Percentiles rank a stretch among this genome's conserved stretches.
These are phyloP conservation scores for Penicillium sclerotigenum DNA, from an alignment of 2,329 filamentous ascomycete genomes.

Conservation along the genomic window DNA sequence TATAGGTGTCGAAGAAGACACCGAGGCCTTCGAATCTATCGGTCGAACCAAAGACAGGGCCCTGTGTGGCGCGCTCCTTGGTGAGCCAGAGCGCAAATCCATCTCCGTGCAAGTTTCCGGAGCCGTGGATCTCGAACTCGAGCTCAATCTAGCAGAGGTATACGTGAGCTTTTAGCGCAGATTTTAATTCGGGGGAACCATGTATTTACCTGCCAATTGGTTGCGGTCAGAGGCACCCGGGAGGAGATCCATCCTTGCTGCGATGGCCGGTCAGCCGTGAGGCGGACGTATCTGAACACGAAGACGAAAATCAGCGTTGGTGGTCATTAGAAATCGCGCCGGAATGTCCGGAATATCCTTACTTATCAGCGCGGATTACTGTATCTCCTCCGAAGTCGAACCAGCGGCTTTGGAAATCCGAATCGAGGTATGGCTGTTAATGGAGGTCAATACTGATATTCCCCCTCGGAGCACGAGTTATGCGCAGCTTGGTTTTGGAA, in stretches of 20 bases:
- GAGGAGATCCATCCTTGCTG: slow-evolving; percentile 93
- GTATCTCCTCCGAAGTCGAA: slow-evolving; percentile 98
- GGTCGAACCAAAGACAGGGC: slow-evolving; percentile 80
- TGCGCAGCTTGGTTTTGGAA: slow-evolving; percentile 3
- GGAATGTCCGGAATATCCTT: slow-evolving; percentile 1
- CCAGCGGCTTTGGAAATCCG: slow-evolving; percentile 97
- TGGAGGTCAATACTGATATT: slow-evolving; percentile 17
- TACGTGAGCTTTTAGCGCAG: not conserved
- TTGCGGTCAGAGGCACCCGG: slow-evolving; percentile 88
- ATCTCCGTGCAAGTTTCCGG: slow-evolving; percentile 87
- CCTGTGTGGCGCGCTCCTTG: slow-evolving; percentile 77
- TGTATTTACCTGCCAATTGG: slow-evolving; percentile 79
- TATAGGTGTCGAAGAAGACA: slow-evolving; percentile 97
- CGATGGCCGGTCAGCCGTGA: slow-evolving; percentile 85
- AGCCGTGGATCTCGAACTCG: slow-evolving; percentile 90
- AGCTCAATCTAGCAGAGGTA: slow-evolving; percentile 64
- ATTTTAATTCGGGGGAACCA: not conserved
- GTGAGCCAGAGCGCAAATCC: slow-evolving; percentile 98
- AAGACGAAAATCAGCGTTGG: not conserved
- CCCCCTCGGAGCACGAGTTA: slow-evolving; percentile 2
- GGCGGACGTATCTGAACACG: slow-evolving; percentile 72
- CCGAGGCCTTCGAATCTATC: slow-evolving; percentile 93
- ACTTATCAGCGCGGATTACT: slow-evolving; percentile 69
- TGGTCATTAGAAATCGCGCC: not conserved
- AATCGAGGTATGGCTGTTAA: slow-evolving; percentile 86